A percentile compares a stretch with the other conserved stretches of the same genome.
phyloP scores from a whole-genome alignment of 257 asterid genomes.

The Avicennia marina region DNA sequence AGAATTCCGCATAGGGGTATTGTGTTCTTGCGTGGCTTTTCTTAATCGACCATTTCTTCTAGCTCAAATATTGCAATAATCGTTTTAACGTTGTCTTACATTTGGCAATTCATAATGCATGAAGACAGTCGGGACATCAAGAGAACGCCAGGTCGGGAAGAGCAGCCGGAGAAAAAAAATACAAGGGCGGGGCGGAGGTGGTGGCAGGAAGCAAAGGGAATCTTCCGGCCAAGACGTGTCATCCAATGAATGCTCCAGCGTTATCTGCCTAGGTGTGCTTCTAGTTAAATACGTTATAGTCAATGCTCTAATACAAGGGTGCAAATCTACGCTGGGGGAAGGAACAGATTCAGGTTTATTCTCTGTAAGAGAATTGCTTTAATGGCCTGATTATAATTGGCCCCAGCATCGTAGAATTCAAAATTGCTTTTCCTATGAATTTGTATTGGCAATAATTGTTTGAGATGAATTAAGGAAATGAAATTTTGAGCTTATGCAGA shows the following conservation, averaged over 20 bases:
- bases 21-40: not conserved
- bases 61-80: not conserved
- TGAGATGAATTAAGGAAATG: too few species aligned
- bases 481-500: too few species aligned
- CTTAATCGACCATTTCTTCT: not conserved
- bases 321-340: not conserved
- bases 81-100: not conserved
- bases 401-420: too few species aligned
- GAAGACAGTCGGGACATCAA: too few species aligned
- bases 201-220: slow-evolving; percentile 30
- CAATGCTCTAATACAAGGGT: not conserved
- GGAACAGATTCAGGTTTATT: too few species aligned
- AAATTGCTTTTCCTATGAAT: too few species aligned
- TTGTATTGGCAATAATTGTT: too few species aligned
- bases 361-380: not conserved
- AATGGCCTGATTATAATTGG: too few species aligned
- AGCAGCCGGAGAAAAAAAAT: slow-evolving; percentile 28
- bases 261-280: slow-evolving; percentile 3
- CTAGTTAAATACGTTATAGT: not conserved
- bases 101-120: too few species aligned
- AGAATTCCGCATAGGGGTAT: slow-evolving; percentile 54
- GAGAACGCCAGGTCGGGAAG: slow-evolving; percentile 22
- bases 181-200: slow-evolving; percentile 21
- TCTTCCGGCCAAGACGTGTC: slow-evolving; percentile 27
- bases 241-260: not conserved